phyloP scores from a whole-genome alignment of 495 filamentous ascomycete genomes.

The Melanomma pulvis-pyrius region DNA sequence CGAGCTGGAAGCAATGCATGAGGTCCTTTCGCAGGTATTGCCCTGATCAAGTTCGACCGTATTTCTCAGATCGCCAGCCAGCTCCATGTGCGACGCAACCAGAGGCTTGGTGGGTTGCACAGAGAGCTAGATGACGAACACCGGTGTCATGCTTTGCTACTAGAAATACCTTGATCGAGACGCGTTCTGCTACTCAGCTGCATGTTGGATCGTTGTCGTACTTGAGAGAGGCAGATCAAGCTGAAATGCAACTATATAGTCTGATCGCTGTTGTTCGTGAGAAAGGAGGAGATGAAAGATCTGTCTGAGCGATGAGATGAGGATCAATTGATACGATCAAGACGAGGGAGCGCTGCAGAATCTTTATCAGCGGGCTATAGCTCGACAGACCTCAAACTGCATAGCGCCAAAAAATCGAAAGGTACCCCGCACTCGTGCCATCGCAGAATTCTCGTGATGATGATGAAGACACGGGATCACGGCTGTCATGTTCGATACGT shows the following conservation, averaged over 20 bases:
- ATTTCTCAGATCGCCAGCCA: constrained; percentile 40
- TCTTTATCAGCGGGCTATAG: not conserved
- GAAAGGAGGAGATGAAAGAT: no score
- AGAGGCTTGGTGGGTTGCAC: constrained; percentile 7
- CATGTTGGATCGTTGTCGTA: constrained; percentile 35
- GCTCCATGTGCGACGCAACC: not conserved
- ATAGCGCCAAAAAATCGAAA: not conserved
- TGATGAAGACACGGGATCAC: not conserved
- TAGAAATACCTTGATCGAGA: constrained; percentile 40
- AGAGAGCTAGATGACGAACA: constrained; percentile 25
- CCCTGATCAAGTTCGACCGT: constrained; percentile 44
- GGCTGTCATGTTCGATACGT: no score
- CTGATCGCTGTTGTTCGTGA: not conserved
- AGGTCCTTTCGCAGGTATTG: constrained; percentile 42
- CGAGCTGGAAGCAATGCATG: constrained; percentile 33
- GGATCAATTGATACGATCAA: not conserved
- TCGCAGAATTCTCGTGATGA: not conserved
- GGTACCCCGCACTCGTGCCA: not conserved
- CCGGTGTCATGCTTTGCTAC: constrained; percentile 40
- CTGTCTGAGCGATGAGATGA: not conserved
- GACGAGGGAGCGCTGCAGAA: not conserved
- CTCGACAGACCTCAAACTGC: not conserved
- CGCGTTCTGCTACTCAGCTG: constrained; percentile 37
- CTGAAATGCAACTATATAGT: no score
- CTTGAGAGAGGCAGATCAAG: constrained; percentile 7